Evolutionary conservation across 305 asterid species (phyloP), one percentile per base, ranked within the genome.

Genomic region (Fraxinus angustifolia): DNA sequence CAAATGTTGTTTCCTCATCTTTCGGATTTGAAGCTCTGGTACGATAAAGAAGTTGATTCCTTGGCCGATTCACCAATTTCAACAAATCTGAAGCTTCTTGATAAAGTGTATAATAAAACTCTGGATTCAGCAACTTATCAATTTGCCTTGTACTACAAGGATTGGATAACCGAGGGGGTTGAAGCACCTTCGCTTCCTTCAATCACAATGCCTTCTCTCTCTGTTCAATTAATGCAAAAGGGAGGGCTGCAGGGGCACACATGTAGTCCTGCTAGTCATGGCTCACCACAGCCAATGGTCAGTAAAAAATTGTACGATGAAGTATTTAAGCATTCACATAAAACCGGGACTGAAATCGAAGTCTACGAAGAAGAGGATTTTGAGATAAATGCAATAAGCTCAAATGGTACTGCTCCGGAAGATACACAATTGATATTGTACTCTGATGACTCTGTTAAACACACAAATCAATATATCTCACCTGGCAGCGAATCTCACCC

Each of bases 121-220:
- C 65, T 92, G 81, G 98, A 94, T 86, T 86, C 83, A 0, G 92
- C 93, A 53, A 94, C 98, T 68, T 83, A 42, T 71, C 87, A 77
- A 78, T 87, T 90, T 77, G 92, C 98, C 56, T 78, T 83, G 82
- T 94, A 94, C 85, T 94, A 92, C 85, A 94, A 91, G 76, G 93
- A 90, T 80, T 94, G 98, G 97, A 86, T 94, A 76, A 89, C 87
- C 1, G 93, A 90, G 65, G 95, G 93, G 56, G 85, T 76, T 42
- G 94, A 88, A 83, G 90, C 88, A 70, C 94, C 97, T 58, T 79
- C 87, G 1, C 35, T 90, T 73, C 98, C 97, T 35, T 56, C 86
- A 8, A 80, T 91, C 53, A 83, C 79, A 78, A 84, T 88, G 17
- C 97, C 98, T 42, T 77, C 88, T 23, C 42, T 89, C 72, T 77